Percentiles rank a stretch among this genome's conserved stretches.
Conservation (phyloP, 2,329 filamentous ascomycete genomes). For the Trichoderma afroharzianum region DNA sequence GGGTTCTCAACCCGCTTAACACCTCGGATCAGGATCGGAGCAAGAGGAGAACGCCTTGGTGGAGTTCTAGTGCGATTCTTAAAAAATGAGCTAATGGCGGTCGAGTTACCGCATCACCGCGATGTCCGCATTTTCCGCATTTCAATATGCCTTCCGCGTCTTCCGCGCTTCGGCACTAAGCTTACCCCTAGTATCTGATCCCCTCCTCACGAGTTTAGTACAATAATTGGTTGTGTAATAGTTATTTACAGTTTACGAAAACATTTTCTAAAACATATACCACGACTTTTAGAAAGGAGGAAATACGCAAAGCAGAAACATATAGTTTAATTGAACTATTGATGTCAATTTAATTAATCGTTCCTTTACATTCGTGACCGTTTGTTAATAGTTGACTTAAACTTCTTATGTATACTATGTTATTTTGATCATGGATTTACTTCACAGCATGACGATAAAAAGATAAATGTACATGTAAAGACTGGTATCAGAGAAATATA, state of each 20-base stretch:
- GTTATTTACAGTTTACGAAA: neutral
- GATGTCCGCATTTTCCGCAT: neutral
- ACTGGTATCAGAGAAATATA: neutral
- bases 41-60: neutral
- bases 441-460: too few relatives aligned
- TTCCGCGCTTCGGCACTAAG: neutral
- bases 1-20: neutral
- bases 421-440: too few relatives aligned
- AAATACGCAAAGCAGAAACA: neutral
- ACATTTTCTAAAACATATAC: neutral
- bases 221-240: neutral
- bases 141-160: neutral
- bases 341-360: too few relatives aligned
- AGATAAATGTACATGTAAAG: neutral
- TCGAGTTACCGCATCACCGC: neutral
- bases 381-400: too few relatives aligned
- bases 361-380: too few relatives aligned
- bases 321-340: neutral
- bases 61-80: neutral
- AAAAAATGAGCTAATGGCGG: neutral
- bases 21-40: neutral
- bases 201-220: neutral
- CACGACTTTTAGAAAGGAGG: neutral
- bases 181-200: too few relatives aligned
- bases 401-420: accelerated